Base-by-base conservation (phyloP, 2,329 filamentous ascomycete genomes). In the Xylaria multiplex region DNA sequence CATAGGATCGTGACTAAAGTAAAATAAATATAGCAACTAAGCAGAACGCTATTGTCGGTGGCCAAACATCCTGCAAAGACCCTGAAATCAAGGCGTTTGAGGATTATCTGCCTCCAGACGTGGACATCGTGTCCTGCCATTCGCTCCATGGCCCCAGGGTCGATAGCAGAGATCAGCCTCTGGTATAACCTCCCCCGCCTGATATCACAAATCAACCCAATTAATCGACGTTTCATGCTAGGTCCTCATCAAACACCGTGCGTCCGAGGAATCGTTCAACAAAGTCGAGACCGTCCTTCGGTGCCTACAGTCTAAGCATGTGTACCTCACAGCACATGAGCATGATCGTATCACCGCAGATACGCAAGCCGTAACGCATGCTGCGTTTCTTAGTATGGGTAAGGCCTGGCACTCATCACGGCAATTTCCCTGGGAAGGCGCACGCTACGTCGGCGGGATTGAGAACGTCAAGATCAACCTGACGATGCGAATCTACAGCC, bases 381-480 rank as follows among this genome's bases (percentile, higher is more conserved):
- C 94, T 1, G 96, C 96, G 32, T 99, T 99, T 79, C 84, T 99
- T 57, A 93, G 91, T 76, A 99, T 99, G 96, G 96, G 96, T 70
- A 96, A 95, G 69, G 96, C 96, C 8, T 99, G 96, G 96, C 92
- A 93, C 72, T 94, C 94, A 37, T 96, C 96, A 78, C 88, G 90
- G 65, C 93, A 99, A 78, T 99, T 98, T 74, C 96, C 96, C 0
- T 99, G 96, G 96, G 95, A 98, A 75, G 89, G 95, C 53, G 89
- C 90, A n/a, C 93, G 96, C 69, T 99, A 98, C 79, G 89, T 97
- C 3, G 96, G 96, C 65, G 96, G 96, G 59, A 97, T 99, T 75
- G 96, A 99, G 80, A 99, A 99, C 79, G 95, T 98, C 74, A 99
- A 99, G 82, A 97, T 98, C 83, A 99, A 99, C 81, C 90, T 98